Base-by-base conservation (phyloP, 352 stramenopile species). In the Globisporangium spiculum region DNA sequence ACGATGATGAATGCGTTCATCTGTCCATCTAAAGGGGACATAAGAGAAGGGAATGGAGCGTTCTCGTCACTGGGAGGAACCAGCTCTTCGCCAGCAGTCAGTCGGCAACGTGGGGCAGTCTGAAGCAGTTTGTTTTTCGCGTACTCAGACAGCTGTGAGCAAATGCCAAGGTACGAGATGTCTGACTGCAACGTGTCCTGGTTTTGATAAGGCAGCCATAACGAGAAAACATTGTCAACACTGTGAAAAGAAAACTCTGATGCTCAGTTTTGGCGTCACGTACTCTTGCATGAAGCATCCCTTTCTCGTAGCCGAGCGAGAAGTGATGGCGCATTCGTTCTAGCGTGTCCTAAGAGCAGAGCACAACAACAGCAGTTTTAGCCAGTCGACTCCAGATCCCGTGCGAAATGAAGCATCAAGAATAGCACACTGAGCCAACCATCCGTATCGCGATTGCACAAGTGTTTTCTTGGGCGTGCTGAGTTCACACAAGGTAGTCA, bases 401-500 rank as follows among this genome's bases (percentile, higher is more conserved):
- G 5, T 50, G 8, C 4, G 4, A 50, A 50, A n/a, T n/a, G 5
- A 8, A n/a, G 5, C 14, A 50, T 18, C 16, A 50, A 50, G 16
- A 20, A 50, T 6, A 3, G 16, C 3, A 12, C n/a, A 5, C 26
- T 53, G 57, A 27, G 16, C 41, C 8, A 8, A 59, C 76, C 71
- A 78, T 83, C 16, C 69, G 72, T 20, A 83, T 65, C 0, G 55
- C 67, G 34, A 80, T 63, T 1, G 73, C 76, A 2, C 61, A 56
- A 0, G 76, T 83, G 46, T 72, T 63, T 38, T 83, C 73, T 65
- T 83, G 76, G 0, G 76, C 76, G 36, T 83, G 73, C 76, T 83
- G 44, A 8, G 6, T 1, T 57, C 27, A n/a, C 20, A 20, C 12
- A 27, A 34, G 10, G 14, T 26, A 10, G 16, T 27, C 27, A 46